phyloP scores from a whole-genome alignment of 2,329 filamentous ascomycete species.

The Westerdykella sp. region DNA sequence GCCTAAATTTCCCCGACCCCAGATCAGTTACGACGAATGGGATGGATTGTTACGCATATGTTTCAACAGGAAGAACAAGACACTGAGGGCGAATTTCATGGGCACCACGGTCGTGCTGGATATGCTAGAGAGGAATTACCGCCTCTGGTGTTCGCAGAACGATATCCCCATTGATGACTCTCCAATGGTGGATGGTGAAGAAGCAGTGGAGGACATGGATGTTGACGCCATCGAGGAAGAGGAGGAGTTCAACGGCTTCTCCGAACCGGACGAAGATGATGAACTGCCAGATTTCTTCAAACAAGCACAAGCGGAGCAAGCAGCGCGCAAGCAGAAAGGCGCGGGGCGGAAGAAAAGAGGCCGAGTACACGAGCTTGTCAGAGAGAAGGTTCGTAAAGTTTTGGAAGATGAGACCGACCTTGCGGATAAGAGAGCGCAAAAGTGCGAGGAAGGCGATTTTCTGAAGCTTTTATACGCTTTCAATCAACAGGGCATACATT shows the following conservation, averaged over 20 bases:
- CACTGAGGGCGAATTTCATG: constrained; percentile 72
- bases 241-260: constrained; percentile 45
- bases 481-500: constrained; percentile 90
- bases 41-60: constrained; percentile 79
- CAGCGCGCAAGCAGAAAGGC: constrained; percentile 48
- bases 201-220: constrained; percentile 47
- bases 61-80: constrained; percentile 88
- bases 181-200: constrained; percentile 25
- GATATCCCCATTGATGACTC: constrained; percentile 69
- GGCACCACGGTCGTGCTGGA: constrained; percentile 73
- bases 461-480: constrained; percentile 75
- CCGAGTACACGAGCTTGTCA: constrained; percentile 73
- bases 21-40: constrained; percentile 92
- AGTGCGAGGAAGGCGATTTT: constrained; percentile 92
- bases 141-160: constrained; percentile 83
- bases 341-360: constrained; percentile 66
- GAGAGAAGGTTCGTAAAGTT: constrained; percentile 78
- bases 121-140: constrained; percentile 82
- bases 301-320: constrained; percentile 49
- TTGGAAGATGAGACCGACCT: constrained; percentile 74
- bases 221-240: constrained; percentile 40
- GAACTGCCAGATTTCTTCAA: constrained; percentile 82
- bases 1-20: constrained; percentile 76
- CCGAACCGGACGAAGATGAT: constrained; percentile 55
- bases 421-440: constrained; percentile 71